Base-by-base conservation (phyloP, 768 basidiomycete genomes). In the Lactarius pseudohatsudake region DNA sequence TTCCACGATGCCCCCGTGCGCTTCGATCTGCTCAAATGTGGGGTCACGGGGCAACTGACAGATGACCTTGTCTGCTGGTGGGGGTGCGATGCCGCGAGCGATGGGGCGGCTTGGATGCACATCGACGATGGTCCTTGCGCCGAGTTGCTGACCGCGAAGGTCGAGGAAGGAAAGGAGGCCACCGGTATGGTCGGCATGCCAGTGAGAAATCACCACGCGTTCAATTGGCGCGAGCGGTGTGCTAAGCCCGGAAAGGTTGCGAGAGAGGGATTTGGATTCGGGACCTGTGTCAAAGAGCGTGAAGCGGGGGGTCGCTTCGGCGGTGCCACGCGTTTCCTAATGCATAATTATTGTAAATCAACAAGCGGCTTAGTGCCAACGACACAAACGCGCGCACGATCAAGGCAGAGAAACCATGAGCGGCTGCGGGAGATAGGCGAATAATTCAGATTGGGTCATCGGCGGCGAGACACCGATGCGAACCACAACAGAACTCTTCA, bases 261-360 rank as follows among this genome's bases (percentile, higher is more conserved):
- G 86, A n/a, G 86, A 82, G 68, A 95, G 85, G 32, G 89, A 86
- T 28, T 78, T 79, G 18, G 85, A 84, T 72, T 94, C 92, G 10
- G 92, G 93, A 0, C 93, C 93, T 18, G 90, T 88, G 76, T 95
- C 93, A 73, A 95, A 92, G 41, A 94, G 81, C 18, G 85, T 86
- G n/a, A 81, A 77, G 62, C 85, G 83, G 3, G 79, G 72, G 64
- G 75, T 62, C 50, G 79, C 74, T 26, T 77, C 86, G 28, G 79
- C 71, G 11, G 67, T 34, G 13, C 81, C 75, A 65, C 82, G 80
- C 2, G 87, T 90, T 80, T 89, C 83, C 86, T 87, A 72, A 10
- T 28, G 9, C 45, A 58, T 26, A 32, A 59, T n/a, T 47, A 45
- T 45, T n/a, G 20, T 45, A 45, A n/a, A 50, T 13, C n/a, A 6